A percentile compares a stretch with the other conserved stretches of the same genome.
These are phyloP conservation scores for Stephanodiscus triporus DNA, from an alignment of 108 stramenopile species.

Conservation along the genomic window DNA sequence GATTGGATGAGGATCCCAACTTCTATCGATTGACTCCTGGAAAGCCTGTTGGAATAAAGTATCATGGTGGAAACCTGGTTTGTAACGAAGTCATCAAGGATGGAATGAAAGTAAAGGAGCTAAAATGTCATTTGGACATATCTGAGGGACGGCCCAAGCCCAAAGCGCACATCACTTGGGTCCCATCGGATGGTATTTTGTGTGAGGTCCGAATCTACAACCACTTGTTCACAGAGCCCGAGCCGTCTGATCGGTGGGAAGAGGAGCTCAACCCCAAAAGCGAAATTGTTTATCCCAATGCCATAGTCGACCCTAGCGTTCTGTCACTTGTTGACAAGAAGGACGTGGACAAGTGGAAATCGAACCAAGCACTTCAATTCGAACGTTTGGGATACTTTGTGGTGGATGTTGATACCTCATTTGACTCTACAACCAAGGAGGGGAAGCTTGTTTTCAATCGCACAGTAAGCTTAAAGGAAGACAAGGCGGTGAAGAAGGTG, in stretches of 20 bases:
- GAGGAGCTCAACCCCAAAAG: constrained; percentile 90
- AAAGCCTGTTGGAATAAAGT: constrained; percentile 94
- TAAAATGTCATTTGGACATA: constrained; percentile 74
- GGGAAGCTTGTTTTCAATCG: constrained; percentile 93
- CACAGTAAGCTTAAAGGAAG: constrained; percentile 92
- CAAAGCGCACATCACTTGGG: constrained; percentile 84
- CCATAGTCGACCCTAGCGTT: constrained; percentile 83
- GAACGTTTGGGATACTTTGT: constrained; percentile 98
- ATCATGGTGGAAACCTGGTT: constrained; percentile 80
- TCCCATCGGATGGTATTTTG: constrained; percentile 65
- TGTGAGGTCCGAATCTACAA: constrained; percentile 93
- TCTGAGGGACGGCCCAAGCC: constrained; percentile 71
- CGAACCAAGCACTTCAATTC: constrained; percentile 88
- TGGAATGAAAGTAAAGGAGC: constrained; percentile 54
- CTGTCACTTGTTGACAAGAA: constrained; percentile 56
- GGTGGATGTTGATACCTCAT: constrained; percentile 92
- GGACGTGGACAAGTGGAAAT: constrained; percentile 67
- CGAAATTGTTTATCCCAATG: constrained; percentile 73
- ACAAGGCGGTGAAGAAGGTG: constrained; percentile 57
- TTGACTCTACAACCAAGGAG: constrained; percentile 51
- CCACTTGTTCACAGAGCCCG: constrained; percentile 89
- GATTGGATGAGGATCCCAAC: constrained; percentile 72
- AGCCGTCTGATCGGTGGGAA: constrained; percentile 90
- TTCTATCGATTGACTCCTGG: constrained; percentile 95
- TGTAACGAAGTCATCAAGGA: constrained; percentile 69